These are phyloP conservation scores for Fusarium cicatricum DNA, from an alignment of 2,329 filamentous ascomycete genomes.

Conservation along the genomic window DNA sequence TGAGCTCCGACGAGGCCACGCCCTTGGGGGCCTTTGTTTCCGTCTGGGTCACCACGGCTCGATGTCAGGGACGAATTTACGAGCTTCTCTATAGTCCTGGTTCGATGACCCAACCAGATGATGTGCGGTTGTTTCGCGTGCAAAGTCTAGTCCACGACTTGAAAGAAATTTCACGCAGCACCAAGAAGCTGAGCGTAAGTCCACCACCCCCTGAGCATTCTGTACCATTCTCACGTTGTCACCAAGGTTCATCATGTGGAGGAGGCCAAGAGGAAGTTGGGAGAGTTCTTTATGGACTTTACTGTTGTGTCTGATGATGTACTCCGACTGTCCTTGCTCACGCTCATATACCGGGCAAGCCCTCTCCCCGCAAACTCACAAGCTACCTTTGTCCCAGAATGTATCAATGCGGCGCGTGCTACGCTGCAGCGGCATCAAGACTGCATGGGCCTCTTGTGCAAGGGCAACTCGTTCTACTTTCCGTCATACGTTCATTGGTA, in stretches of 20 bases:
- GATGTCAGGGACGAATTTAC: constrained; percentile 65
- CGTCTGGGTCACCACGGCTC: constrained; percentile 60
- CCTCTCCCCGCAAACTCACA: constrained; percentile 41
- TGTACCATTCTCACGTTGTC: not conserved
- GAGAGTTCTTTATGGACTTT: constrained; percentile 46
- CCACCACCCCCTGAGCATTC: not conserved
- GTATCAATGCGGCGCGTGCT: constrained; percentile 52
- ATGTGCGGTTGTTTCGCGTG: constrained; percentile 47
- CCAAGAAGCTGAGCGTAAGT: constrained; percentile 28
- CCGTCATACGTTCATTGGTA: constrained; percentile 54
- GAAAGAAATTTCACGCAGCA: constrained; percentile 38
- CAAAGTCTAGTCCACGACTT: constrained; percentile 44
- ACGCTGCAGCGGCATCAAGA: constrained; percentile 53
- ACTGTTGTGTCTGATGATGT: constrained; percentile 53
- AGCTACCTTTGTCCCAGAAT: constrained; percentile 52
- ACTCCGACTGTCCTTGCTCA: constrained; percentile 51
- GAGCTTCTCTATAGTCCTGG: constrained; percentile 60
- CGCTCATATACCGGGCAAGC: constrained; percentile 54
- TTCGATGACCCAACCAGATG: constrained; percentile 47
- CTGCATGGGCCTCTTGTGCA: constrained; percentile 50
- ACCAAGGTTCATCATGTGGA: constrained; percentile 31
- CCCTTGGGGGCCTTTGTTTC: constrained; percentile 49
- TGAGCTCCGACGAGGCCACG: constrained; percentile 40
- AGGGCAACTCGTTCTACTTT: constrained; percentile 49
- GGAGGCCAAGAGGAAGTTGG: constrained; percentile 34